Evolutionary conservation across 176 grass and related monocot species (phyloP), one percentile per base, ranked within the genome.

Genomic region (Tillandsia fasciculata): DNA sequence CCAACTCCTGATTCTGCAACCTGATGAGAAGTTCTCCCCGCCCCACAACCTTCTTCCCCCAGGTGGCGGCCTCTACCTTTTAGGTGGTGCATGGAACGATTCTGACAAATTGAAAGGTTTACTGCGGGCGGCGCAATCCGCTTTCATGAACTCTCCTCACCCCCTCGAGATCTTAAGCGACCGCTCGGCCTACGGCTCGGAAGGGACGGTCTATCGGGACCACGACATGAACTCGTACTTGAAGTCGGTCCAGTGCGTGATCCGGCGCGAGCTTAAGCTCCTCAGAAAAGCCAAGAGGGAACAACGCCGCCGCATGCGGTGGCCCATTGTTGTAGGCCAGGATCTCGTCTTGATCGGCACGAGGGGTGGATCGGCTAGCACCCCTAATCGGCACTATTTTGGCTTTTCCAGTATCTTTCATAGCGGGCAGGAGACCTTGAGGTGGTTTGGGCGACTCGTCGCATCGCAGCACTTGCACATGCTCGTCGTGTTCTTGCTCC

Each of bases 121-220:
- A 9, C 58, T 92, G 49, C 77, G 77, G 24, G 87, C 86, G 0
- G 93, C 93, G 29, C n/a, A 76, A 13, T 85, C 69, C 2, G 77
- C 94, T 12, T 97, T 97, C 86, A 51, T 97, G 47, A 97, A 97
- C 75, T 87, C 94, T 24, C 89, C 89, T 0, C 94, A 97, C 69
- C 94, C 94, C 26, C 84, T 92, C 22, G 89, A 97, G 79, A 92
- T 92, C 67, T 76, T 97, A 70, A 92, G 81, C 51, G 86, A 92
- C 53, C 59, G 84, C 8, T 56, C 74, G 48, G 89, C 94, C 9
- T 97, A 97, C 28, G 89, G 93, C 0, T 76, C 93, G 33, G 72
- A 79, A 53, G 93, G 93, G 9, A 58, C 86, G 11, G 81, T 97
- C 53, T 88, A 84, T 33, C 81, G 94, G 10, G 89, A 97, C 82